A percentile compares a stretch with the other conserved stretches of the same genome.
phyloP scores from a whole-genome alignment of 768 basidiomycete genomes.

The Pisolithus tinctorius region DNA sequence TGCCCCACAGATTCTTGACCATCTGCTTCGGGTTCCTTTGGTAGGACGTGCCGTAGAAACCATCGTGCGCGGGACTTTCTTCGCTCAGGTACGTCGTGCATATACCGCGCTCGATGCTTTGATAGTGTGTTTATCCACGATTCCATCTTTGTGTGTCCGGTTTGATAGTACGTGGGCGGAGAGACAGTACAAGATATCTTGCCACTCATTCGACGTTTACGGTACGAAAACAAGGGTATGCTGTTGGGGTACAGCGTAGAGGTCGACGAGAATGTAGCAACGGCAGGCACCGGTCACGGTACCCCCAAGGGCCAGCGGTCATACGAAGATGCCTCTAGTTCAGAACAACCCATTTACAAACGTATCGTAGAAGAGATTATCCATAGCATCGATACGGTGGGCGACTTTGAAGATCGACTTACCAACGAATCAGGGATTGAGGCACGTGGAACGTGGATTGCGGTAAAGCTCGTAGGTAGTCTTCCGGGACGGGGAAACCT shows the following conservation, averaged over 20 bases:
- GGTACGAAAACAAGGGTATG: conserved; percentile 63
- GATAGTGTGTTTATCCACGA: neutral
- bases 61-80: conserved; percentile 76
- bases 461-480: conserved; percentile 67
- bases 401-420: conserved; percentile 64
- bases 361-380: conserved; percentile 71
- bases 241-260: conserved; percentile 85
- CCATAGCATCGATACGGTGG: conserved; percentile 68
- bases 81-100: conserved; percentile 56
- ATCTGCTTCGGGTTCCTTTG: conserved; percentile 42
- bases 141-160: neutral
- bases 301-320: neutral
- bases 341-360: conserved; percentile 39
- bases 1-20: conserved; percentile 58
- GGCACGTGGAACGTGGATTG: conserved; percentile 72
- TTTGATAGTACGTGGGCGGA: conserved; percentile 76
- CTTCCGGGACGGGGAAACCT: neutral
- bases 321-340: conserved; percentile 6
- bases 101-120: neutral
- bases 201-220: conserved; percentile 55
- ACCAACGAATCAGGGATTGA: conserved; percentile 12
- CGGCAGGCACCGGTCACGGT: conserved; percentile 13
- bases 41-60: conserved; percentile 58
- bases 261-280: conserved; percentile 57
- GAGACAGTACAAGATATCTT: conserved; percentile 68